A percentile compares a stretch with the other conserved stretches of the same genome.
Evolutionary conservation across 2,329 filamentous ascomycete species (phyloP).

Genomic region (Arthrobotrys megalospora): DNA sequence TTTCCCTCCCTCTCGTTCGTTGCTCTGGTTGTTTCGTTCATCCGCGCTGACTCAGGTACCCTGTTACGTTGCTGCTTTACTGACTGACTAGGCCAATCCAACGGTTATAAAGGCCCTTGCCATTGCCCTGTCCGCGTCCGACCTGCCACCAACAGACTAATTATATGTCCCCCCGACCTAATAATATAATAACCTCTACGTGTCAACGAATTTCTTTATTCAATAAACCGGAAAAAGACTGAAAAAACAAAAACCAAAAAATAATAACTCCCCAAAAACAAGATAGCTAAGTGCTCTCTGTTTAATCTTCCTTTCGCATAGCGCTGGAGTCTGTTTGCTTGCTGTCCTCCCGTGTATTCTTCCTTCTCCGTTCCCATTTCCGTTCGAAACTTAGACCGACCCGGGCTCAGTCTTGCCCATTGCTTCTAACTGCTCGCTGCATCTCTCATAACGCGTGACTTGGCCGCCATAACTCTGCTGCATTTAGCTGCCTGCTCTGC

Average conservation of each 20-base stretch:
- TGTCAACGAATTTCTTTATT: slow-evolving; percentile 56
- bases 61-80: slow-evolving; percentile 13
- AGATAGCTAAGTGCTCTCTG: slow-evolving; percentile 56
- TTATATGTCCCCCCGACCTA: slow-evolving; percentile 3
- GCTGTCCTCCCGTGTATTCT: slow-evolving; percentile 21
- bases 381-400: slow-evolving; percentile 24
- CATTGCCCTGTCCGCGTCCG: slow-evolving; percentile 28
- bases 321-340: slow-evolving; percentile 55
- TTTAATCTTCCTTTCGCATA: slow-evolving; percentile 44
- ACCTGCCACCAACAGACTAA: slow-evolving; percentile 26
- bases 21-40: slow-evolving; percentile 27
- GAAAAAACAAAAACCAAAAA: slow-evolving; percentile 9
- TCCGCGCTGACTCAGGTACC: slow-evolving; percentile 17
- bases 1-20: slow-evolving; percentile 14
- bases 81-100: slow-evolving; percentile 23
- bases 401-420: slow-evolving; percentile 2
- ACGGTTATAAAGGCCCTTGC: slow-evolving; percentile 50
- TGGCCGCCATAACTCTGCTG: slow-evolving; percentile 17
- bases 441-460: slow-evolving; percentile 28
- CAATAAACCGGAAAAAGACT: neutral
- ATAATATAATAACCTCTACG: slow-evolving; percentile 40
- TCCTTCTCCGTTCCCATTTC: neutral
- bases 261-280: slow-evolving; percentile 34
- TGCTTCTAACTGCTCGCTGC: slow-evolving; percentile 33
- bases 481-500: slow-evolving; percentile 7